A percentile compares a stretch with the other conserved stretches of the same genome.
These are phyloP conservation scores for Mycena vitilis DNA, from an alignment of 768 basidiomycete species.

Conservation along the genomic window DNA sequence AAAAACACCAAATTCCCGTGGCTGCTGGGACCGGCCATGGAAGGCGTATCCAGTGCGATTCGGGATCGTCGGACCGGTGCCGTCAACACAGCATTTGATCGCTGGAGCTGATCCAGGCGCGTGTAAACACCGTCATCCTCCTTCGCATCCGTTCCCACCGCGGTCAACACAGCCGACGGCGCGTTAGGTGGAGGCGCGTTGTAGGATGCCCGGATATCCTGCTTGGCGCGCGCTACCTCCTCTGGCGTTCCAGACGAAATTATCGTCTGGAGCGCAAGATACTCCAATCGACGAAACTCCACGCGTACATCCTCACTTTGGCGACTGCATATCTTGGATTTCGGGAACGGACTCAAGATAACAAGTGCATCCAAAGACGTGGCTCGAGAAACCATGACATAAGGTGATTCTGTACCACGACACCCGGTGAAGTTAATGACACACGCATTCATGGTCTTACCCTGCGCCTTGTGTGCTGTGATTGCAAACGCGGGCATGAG, in stretches of 20 bases:
- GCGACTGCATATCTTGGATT: neutral
- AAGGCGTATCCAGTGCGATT: too few relatives aligned
- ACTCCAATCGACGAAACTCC: neutral
- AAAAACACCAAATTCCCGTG: too few relatives aligned
- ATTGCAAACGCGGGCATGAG: neutral
- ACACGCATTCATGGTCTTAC: neutral
- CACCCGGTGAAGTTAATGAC: neutral
- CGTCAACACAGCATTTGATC: neutral
- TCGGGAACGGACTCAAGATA: neutral
- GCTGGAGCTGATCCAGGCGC: neutral
- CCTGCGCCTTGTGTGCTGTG: neutral
- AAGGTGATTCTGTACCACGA: neutral
- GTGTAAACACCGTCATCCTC: neutral
- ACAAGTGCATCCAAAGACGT: neutral
- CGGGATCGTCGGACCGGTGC: neutral
- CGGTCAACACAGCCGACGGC: too few relatives aligned
- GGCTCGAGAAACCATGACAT: neutral
- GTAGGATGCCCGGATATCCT: neutral
- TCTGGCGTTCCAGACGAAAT: neutral
- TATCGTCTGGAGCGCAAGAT: neutral
- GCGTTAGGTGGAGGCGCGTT: neutral
- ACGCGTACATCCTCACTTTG: neutral
- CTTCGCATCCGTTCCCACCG: neutral
- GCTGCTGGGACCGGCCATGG: too few relatives aligned
- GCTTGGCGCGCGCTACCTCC: neutral